Conservation (phyloP, 768 basidiomycete species). For the Tulasnella sp. region DNA sequence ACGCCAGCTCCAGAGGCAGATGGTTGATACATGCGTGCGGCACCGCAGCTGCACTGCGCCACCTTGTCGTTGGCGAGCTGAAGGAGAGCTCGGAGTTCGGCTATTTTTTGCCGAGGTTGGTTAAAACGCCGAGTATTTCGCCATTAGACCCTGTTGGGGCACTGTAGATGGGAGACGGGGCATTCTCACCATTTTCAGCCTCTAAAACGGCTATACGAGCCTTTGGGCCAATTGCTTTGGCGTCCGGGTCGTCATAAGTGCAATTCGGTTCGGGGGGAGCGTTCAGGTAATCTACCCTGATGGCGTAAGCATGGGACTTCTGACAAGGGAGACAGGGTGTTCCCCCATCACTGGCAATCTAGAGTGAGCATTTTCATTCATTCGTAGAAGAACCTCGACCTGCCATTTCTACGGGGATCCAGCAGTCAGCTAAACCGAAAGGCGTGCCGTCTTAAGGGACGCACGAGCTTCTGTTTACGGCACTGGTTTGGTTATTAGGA, state of each 20-base stretch:
- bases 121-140: neutral
- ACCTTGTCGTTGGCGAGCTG: neutral
- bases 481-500: neutral
- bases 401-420: slow-evolving; percentile 12
- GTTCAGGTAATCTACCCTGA: neutral
- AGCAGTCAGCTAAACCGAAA: neutral
- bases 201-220: neutral
- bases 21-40: neutral
- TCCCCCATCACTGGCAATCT: neutral
- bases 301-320: slow-evolving; percentile 13
- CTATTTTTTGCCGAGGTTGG: neutral
- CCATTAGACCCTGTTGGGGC: too few relatives aligned
- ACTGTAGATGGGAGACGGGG: neutral
- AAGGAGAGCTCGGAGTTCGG: slow-evolving; percentile 15
- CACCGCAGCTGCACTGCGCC: neutral
- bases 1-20: neutral
- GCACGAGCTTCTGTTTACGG: slow-evolving; percentile 17
- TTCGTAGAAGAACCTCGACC: neutral
- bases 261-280: slow-evolving; percentile 10
- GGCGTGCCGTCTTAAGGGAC: neutral
- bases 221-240: neutral
- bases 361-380: neutral
- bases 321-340: slow-evolving; percentile 12
- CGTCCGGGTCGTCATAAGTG: slow-evolving; percentile 13
- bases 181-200: neutral